Evolutionary conservation across 1,284 basidiomycete genomes (phyloP), one percentile per base, ranked within the genome.

Genomic region (Athelia sp.): DNA sequence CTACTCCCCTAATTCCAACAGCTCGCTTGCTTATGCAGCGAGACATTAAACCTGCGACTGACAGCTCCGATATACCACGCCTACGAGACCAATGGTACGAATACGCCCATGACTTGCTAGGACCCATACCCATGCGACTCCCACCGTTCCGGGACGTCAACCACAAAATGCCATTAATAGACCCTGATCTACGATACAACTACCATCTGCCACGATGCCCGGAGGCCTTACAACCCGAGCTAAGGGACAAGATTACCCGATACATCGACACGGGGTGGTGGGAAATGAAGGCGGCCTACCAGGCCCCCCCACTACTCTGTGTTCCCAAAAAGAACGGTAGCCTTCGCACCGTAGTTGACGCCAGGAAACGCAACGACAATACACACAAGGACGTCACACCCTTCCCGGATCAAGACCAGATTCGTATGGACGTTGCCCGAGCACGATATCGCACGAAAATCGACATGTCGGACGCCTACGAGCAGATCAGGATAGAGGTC

Each of bases 251-350:
- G 45, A 54, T 67, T 6, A 55, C 61, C 2, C 31, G 49, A 3
- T 68, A 69, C 47, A 46, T 57, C 0, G 36, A 54, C 15, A 59
- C 64, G 14, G 57, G 58, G 15, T 68, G 65, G 65, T 71, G 70
- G 66, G 54, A 53, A 23, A 40, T 50, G 2, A 47, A 43, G 9
- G 26, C 51, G 0, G 47, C 56, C 0, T 17, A 34, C 2, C 59
- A 63, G 50, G 52, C 66, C 1, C 59, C 61, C 29, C 69, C 69
- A 2, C 54, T 56, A 66, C 55, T 43, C 65, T 15, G 61, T 55
- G 43, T 54, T 66, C 1, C 54, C 53, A 1, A 67, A n/a, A n/a
- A n/a, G n/a, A n/a, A n/a, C n/a, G n/a, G n/a, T n/a, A n/a, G n/a
- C n/a, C n/a, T n/a, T n/a, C 46, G 63, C 1, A 58, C 55, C 9